Base-by-base conservation (phyloP, 257 asterid genomes). In the Hygrophila difformis region DNA sequence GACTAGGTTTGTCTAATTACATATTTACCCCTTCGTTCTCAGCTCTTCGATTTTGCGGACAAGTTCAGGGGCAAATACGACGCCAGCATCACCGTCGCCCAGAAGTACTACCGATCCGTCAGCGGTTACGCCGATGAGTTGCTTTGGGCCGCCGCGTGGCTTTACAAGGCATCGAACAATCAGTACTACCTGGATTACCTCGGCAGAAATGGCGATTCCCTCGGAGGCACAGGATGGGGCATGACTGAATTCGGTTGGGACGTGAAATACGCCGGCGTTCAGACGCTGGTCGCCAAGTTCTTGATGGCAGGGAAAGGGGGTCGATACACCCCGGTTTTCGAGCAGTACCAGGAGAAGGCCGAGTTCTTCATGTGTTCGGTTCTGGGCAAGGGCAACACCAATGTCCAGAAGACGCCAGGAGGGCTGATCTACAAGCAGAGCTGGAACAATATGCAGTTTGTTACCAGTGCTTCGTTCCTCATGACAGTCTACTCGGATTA, bases 181-280 rank as follows among this genome's bases (percentile, higher is more conserved):
- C 61, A 42, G 13, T 67, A 61, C 67, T 89, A 82, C 71, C 63
- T 86, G 77, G 51, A 78, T 51, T 89, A 85, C 71, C 60, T 89
- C 2, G 96, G 79, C 14, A 74, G 54, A 46, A 82, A 82, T 52
- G 98, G 88, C 12, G 75, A 79, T 47, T 63, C 88, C 1, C 86
- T 88, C 31, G 97, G 95, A 18, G 97, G 94, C 22, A 89, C 98
- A 22, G 96, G 87, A 24, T 86, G 98, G 94, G 74, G 86, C 44
- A 82, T 86, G 94, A 77, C 93, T 26, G 94, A 85, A 50, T 89
- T 89, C 44, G 87, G 96, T 0, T 89, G 98, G 98, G 98, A 89
- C 50, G 98, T 85, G 5, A 89, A 89, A 51, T 89, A 85, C 59
- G 84, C 96, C 19, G 98, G 98, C 48, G 98, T 75, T 36, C 98